phyloP scores from a whole-genome alignment of 75 land plant species.

The Azolla pinnata region DNA sequence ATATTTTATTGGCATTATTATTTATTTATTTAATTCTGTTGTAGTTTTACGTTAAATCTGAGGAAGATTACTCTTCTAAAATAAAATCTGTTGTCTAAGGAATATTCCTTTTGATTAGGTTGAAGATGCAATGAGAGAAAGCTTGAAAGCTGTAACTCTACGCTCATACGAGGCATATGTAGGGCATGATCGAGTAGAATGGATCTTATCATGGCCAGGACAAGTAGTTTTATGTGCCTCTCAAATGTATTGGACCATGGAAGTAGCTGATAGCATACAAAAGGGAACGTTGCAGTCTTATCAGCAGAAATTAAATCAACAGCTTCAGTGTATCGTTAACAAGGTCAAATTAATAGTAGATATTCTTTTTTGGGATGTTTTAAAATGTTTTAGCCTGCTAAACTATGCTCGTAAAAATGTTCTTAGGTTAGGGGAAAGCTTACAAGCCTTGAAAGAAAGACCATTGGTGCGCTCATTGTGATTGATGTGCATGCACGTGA shows the following conservation, averaged over 20 bases:
- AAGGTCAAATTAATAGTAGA: conserved; percentile 12
- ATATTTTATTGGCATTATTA: no score
- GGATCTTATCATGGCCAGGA: conserved; percentile 35
- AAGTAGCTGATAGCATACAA: conserved; percentile 27
- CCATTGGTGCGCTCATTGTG: conserved; percentile 39
- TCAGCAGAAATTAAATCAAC: conserved; percentile 25
- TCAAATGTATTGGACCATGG: conserved; percentile 29
- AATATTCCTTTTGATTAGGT: no score
- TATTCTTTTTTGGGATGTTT: neutral
- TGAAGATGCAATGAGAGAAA: conserved; percentile 29
- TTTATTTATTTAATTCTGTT: no score
- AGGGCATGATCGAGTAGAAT: conserved; percentile 13
- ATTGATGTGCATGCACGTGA: conserved; percentile 45
- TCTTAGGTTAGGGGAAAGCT: conserved; percentile 32
- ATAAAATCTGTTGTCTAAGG: no score
- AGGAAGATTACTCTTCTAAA: no score
- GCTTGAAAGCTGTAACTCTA: conserved; percentile 22
- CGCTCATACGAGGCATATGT: conserved; percentile 24
- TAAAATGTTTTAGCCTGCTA: neutral
- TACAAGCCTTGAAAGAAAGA: conserved; percentile 33
- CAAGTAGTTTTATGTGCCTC: conserved; percentile 32
- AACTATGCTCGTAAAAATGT: neutral
- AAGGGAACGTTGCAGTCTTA: conserved; percentile 15
- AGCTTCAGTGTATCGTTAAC: conserved; percentile 26
- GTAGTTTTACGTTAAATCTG: no score